These are phyloP conservation scores for Talaromyces stipitatus DNA, from an alignment of 495 filamentous ascomycete species.

Conservation along the genomic window DNA sequence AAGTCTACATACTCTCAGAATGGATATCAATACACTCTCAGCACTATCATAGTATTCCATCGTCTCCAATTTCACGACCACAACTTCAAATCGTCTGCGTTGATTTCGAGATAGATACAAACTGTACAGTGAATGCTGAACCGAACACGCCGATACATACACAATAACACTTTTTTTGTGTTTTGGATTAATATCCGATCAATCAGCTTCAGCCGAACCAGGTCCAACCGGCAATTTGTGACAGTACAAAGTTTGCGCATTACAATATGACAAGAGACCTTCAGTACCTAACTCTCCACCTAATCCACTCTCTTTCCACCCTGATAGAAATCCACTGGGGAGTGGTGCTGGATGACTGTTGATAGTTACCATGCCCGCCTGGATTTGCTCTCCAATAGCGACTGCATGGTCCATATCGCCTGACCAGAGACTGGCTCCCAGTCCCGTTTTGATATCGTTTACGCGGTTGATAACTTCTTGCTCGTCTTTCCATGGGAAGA, in stretches of 20 bases:
- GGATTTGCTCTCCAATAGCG: constrained; percentile 30
- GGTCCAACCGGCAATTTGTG: constrained; percentile 4
- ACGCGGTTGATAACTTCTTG: constrained; percentile 43
- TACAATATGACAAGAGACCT: constrained; percentile 48
- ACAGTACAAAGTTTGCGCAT: constrained; percentile 33
- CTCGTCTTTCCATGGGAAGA: constrained; percentile 40
- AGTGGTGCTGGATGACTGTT: constrained; percentile 13
- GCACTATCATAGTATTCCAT: no score
- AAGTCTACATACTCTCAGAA: no score
- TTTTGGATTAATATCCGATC: neutral
- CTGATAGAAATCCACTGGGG: constrained; percentile 46
- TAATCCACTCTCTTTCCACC: constrained; percentile 56
- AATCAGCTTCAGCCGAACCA: constrained; percentile 6
- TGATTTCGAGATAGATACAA: neutral
- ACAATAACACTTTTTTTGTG: neutral
- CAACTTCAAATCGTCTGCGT: no score
- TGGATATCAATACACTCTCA: no score
- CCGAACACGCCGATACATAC: neutral
- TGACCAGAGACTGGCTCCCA: constrained; percentile 45
- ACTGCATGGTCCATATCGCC: constrained; percentile 34
- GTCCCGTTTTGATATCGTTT: constrained; percentile 38
- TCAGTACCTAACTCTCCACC: constrained; percentile 52
- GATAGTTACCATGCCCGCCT: constrained; percentile 36
- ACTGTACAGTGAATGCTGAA: neutral
- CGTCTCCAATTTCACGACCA: no score